Base-by-base conservation (phyloP, 768 basidiomycete species). In the Trametes cubensis region DNA sequence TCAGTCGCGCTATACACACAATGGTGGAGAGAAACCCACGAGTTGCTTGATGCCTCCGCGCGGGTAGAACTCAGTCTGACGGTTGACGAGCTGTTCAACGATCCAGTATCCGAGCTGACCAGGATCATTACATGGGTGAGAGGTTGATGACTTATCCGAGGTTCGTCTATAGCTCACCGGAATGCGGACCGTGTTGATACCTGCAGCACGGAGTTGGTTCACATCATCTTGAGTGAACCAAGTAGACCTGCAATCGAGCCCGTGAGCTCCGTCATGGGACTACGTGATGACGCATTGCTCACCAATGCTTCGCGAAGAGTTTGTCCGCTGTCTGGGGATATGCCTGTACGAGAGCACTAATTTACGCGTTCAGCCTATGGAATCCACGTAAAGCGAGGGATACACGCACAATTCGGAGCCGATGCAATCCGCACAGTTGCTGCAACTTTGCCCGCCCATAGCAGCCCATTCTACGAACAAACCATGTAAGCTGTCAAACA, bases 31-130 rank as follows among this genome's bases (percentile, higher is more conserved):
- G 14, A 28, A 48, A 14, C 2, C 50, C 62, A 90, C 90, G 39
- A 93, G 79, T 52, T 86, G 81, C 3, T 67, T 57, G 38, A 93
- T 79, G 28, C 91, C 91, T 20, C 91, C 91, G 39, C 83, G 80
- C 15, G 89, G 87, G 70, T 81, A 92, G 48, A 78, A 81, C 69
- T 92, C 91, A 2, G 74, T 77, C 1, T 67, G 66, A 4, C 85
- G 80, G 69, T 92, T 70, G 0, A 92, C 90, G 8, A 93, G 76
- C 3, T 78, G 79, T 69, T 93, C 91, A 8, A 93, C 76, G 49
- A 92, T 85, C 91, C 91, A 93, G 70, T 88, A 93, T 0, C 91
- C 90, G 42, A 92, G 82, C 89, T 91, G 42, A 4, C 42, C 1
- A 39, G 2, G 15, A 39, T 39, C 15, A 58, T 58, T 6, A 17